Evolutionary conservation across 1,139 yeast genomes (phyloP).

Genomic region (Scheffersomyces stambukii): DNA sequence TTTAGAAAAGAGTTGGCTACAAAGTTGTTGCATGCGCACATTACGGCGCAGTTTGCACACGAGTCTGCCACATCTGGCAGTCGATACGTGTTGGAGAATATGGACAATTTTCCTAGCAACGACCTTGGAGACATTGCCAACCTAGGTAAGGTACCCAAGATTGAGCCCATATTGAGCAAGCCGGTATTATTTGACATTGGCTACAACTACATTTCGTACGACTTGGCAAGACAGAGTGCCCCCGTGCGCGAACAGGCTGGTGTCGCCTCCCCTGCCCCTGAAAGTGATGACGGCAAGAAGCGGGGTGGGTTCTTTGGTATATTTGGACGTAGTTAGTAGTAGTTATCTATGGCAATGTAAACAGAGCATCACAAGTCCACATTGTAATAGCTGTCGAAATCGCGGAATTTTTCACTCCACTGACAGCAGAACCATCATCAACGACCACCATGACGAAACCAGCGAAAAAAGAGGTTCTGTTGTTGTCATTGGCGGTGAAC

Average conservation of each 20-base stretch:
- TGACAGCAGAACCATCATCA: conserved; percentile 1
- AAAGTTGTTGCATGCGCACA: conserved; percentile 40
- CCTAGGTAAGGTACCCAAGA: conserved; percentile 35
- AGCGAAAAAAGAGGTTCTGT: conserved; percentile 20
- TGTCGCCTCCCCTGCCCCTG: neutral
- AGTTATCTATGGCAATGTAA: neutral
- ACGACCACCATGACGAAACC: conserved; percentile 6
- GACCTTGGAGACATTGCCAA: conserved; percentile 45
- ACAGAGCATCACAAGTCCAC: too few relatives aligned
- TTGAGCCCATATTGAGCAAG: conserved; percentile 63
- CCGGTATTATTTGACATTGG: conserved; percentile 92
- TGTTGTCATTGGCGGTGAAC: conserved; percentile 45
- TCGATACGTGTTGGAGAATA: conserved; percentile 42
- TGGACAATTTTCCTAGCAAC: conserved; percentile 41
- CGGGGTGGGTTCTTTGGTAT: conserved; percentile 42
- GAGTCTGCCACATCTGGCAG: conserved; percentile 6
- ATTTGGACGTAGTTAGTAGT: conserved; percentile 25
- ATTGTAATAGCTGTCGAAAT: too few relatives aligned
- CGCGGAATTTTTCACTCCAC: neutral
- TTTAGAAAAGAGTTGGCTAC: conserved; percentile 25
- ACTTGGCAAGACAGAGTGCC: conserved; percentile 6
- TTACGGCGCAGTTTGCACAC: conserved; percentile 44
- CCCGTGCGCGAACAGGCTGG: conserved; percentile 14
- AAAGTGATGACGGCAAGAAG: conserved; percentile 18
- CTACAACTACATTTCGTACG: conserved; percentile 67